Evolutionary conservation across 257 asterid species (phyloP).

Genomic region (Solanum raphanifolium): DNA sequence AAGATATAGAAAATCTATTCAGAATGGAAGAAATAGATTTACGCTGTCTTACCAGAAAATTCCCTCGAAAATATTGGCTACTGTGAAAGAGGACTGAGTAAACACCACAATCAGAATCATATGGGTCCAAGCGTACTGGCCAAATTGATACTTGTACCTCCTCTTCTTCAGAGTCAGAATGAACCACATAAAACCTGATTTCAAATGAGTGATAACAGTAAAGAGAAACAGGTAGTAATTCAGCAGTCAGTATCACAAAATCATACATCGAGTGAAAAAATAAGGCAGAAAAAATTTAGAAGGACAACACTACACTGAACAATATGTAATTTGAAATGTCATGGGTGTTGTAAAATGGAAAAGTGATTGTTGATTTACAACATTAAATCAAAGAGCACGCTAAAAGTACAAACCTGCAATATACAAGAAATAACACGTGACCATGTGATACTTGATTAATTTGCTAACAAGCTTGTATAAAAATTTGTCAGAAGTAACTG

Average conservation of each 20-base stretch:
- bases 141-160: constrained; percentile 88
- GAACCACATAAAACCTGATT: constrained; percentile 85
- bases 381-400: not conserved
- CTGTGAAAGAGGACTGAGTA: constrained; percentile 68
- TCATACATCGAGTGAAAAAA: not conserved
- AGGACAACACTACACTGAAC: not conserved
- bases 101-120: constrained; percentile 77
- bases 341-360: not conserved
- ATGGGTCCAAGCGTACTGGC: constrained; percentile 89
- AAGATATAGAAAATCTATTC: not conserved
- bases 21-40: not conserved
- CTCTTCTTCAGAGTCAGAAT: constrained; percentile 78
- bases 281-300: not conserved
- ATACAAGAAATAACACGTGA: constrained; percentile 75
- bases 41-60: constrained; percentile 53
- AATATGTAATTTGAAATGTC: not conserved
- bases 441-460: constrained; percentile 85
- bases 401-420: constrained; percentile 52
- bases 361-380: not conserved
- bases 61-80: constrained; percentile 77
- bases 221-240: not conserved
- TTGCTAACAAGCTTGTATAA: constrained; percentile 61
- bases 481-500: constrained; percentile 62
- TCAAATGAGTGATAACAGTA: not conserved
- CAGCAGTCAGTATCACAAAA: not conserved